phyloP scores from a whole-genome alignment of 2,329 filamentous ascomycete species.

The Colletotrichum brevisporum region DNA sequence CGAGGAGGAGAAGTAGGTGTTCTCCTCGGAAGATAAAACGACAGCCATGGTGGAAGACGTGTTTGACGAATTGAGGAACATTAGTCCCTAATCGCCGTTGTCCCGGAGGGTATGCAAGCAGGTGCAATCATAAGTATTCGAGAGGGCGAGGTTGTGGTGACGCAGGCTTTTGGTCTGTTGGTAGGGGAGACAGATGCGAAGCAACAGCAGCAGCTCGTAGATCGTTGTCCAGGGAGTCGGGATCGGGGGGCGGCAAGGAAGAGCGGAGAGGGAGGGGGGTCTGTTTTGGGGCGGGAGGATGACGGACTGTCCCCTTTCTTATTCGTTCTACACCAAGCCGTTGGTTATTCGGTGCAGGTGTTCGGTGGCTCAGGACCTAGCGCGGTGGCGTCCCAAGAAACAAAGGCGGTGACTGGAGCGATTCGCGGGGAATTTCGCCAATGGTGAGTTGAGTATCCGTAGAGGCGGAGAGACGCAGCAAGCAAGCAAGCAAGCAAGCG shows the following conservation, averaged over 20 bases:
- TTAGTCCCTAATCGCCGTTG: constrained; percentile 35
- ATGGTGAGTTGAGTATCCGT: constrained; percentile 18
- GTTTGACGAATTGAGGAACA: constrained; percentile 33
- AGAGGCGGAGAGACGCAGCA: constrained; percentile 15
- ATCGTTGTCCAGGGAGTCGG: constrained; percentile 35
- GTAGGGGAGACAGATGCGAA: constrained; percentile 7
- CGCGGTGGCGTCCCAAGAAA: constrained; percentile 42
- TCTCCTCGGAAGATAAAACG: constrained; percentile 70
- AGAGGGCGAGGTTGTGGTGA: background rate
- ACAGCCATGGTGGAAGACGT: constrained; percentile 63
- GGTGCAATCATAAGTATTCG: constrained; percentile 32
- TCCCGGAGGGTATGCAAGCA: constrained; percentile 19
- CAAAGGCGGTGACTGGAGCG: constrained; percentile 44
- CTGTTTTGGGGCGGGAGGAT: constrained; percentile 36
- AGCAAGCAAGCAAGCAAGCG: constrained; percentile 16
- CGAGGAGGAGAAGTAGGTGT: constrained; percentile 67
- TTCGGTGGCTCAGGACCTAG: constrained; percentile 41
- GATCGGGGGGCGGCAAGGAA: constrained; percentile 28
- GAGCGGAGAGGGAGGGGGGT: constrained; percentile 8
- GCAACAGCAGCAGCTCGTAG: constrained; percentile 26
- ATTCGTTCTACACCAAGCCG: constrained; percentile 39
- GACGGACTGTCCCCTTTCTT: constrained; percentile 38
- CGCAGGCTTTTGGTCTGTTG: constrained; percentile 12
- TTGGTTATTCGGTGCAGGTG: constrained; percentile 40
- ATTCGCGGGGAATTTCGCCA: constrained; percentile 41